Evolutionary conservation across 768 basidiomycete genomes (phyloP).

Genomic region (Kondoa malvinella): DNA sequence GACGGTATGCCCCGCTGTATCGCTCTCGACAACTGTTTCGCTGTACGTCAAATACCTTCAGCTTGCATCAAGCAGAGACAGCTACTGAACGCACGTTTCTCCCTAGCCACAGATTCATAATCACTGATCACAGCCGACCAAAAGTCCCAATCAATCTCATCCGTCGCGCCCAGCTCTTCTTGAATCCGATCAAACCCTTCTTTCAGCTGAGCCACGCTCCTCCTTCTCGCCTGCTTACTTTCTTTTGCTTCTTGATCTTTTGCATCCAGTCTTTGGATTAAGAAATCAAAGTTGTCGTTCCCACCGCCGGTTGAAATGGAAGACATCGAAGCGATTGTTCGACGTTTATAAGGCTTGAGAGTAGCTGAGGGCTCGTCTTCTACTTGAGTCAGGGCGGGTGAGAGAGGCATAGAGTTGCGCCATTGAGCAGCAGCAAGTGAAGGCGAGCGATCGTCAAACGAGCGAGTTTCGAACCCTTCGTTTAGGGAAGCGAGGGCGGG

Average conservation of each 20-base stretch:
- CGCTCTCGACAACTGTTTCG: conserved; percentile 65
- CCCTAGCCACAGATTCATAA: conserved; percentile 71
- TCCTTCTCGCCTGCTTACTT: not conserved
- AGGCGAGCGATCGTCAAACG: not conserved
- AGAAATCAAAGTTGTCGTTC: not conserved
- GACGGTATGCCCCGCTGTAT: conserved; percentile 84
- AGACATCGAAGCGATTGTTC: not conserved
- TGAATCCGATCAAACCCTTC: conserved; percentile 35
- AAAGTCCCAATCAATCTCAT: conserved; percentile 48
- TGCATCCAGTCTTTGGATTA: conserved; percentile 1
- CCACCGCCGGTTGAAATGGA: not conserved
- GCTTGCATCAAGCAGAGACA: not conserved
- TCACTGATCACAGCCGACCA: conserved; percentile 87
- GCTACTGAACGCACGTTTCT: conserved; percentile 33
- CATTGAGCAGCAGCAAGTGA: not conserved
- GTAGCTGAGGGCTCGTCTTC: not conserved
- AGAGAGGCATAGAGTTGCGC: not conserved
- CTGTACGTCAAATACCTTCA: conserved; percentile 6
- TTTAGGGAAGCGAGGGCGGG: not conserved
- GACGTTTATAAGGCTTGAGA: not conserved
- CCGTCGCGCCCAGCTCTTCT: conserved; percentile 23
- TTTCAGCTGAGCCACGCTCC: conserved; percentile 7
- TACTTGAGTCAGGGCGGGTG: not conserved
- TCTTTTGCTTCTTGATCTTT: not conserved
- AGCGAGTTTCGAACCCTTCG: not conserved